Base-by-base conservation (phyloP, 306 rosid genomes). In the Rosa multiflora region DNA sequence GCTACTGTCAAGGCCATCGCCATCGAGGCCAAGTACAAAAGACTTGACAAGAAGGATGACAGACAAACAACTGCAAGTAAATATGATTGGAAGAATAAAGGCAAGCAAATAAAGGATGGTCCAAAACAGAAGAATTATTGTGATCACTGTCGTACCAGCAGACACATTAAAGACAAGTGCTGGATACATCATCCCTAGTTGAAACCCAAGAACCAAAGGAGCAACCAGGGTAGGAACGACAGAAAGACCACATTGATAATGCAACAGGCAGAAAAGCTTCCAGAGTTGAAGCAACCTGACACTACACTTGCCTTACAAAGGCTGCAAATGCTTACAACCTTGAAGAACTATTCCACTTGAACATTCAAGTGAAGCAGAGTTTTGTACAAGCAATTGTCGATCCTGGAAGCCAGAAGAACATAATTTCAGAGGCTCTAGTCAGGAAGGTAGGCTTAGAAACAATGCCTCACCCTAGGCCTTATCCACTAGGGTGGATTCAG, bases 141-240 rank as follows among this genome's bases (percentile, higher is more conserved):
- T 29, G 40, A 62, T 26, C 68, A 62, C 2, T 62, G 8, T n/a
- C 39, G 2, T 3, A 1, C 42, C 8, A 29, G 42, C 39, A 8
- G 42, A 62, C 20, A 62, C 12, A 42, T 23, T 1, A 62, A 11
- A 29, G 8, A 62, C 20, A 62, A 26, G 68, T 62, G 72, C 13
- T 67, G 49, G 72, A 9, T 67, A 67, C 72, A 37, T 35, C 48
- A 67, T 67, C 48, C 9, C 39, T 26, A 67, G 72, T 37, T 67
- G 72, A 35, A 39, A 67, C 72, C 26, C 11, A 67, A 37, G 20
- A 67, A 67, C 23, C 72, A 67, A 5, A 37, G 23, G n/a, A 67
- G 39, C 47, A 35, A 67, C 48, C 72, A 67, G 13, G 48, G 72
- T 13, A 35, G 26, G 23, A 67, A 67, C 47, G 26, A 67, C 23